Percentiles rank a stretch among this genome's conserved stretches.
Evolutionary conservation across 768 basidiomycete genomes (phyloP).

Genomic region (Tricholoma hemisulphureum): DNA sequence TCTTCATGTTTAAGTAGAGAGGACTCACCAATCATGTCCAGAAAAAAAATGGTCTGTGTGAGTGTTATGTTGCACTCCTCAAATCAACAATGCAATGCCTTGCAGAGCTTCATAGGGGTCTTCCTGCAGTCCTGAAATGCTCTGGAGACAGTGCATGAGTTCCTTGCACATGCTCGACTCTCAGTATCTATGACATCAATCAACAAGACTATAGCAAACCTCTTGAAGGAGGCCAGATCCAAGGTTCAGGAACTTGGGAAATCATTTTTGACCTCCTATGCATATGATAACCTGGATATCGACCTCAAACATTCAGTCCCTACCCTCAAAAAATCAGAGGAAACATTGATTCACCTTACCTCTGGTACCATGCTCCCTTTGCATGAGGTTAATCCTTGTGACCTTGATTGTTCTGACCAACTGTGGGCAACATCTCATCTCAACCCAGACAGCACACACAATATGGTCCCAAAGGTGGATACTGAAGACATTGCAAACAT

Average conservation of each 20-base stretch:
- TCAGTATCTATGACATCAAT: constrained; percentile 27
- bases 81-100: constrained; percentile 23
- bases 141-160: constrained; percentile 25
- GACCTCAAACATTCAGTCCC: constrained; percentile 30
- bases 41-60: constrained; percentile 24
- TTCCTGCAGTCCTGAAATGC: constrained; percentile 28
- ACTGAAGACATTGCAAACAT: neutral
- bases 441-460: constrained; percentile 14
- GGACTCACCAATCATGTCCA: neutral
- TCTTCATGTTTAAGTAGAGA: neutral
- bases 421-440: constrained; percentile 28
- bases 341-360: constrained; percentile 32
- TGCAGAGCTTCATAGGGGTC: constrained; percentile 26
- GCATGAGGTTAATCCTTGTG: constrained; percentile 10
- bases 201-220: constrained; percentile 18
- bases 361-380: no score
- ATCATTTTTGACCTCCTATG: constrained; percentile 25
- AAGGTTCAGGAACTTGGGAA: constrained; percentile 20
- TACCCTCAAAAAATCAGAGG: constrained; percentile 26
- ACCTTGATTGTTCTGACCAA: constrained; percentile 29
- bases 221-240: constrained; percentile 21
- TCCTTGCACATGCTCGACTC: constrained; percentile 29
- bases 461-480: neutral
- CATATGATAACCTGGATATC: constrained; percentile 46
- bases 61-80: constrained; percentile 25